Evolutionary conservation across 2,329 filamentous ascomycete genomes (phyloP), one percentile per base, ranked within the genome.

Genomic region (Hawksworthiomyces lignivorus): DNA sequence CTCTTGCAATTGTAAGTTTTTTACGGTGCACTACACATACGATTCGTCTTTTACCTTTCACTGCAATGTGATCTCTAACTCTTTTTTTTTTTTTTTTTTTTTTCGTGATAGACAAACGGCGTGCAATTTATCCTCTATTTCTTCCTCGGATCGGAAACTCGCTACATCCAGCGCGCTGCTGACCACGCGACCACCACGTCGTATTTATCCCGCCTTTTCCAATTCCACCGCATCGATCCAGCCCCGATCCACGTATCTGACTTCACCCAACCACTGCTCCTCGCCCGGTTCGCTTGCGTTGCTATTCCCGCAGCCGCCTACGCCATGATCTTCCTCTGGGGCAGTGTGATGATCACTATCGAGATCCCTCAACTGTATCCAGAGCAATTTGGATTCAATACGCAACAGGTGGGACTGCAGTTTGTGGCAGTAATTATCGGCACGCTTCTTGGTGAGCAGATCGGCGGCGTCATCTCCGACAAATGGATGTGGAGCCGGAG

Each of bases 361-460:
- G 75, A 80, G 50, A 72, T 80, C 4, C 76, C 76, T 1, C 73
- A 78, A 44, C 62, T 80, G 1, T 74, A 77, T 47, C 63, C 67
- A 6, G 56, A 64, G 26, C 71, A 72, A 45, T 82, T 77, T 43
- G 66, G 65, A 12, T 69, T 80, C 59, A 72, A 75, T 51, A 56
- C 72, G 0, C 67, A 80, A 53, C 68, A 78, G 45, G 62, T 79
- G 7, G 76, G 76, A 0, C 63, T 80, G 2, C 74, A 80, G 45
- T 76, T 74, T 50, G 57, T 78, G 7, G 68, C 68, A 4, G 60
- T 78, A 36, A 73, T 80, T 36, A 62, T 79, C 26, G 75, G 77
- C 2, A 70, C 67, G 2, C 54, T 79, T 5, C 60, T 79, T 9
- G 76, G 76, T 17, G 76, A 80, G 54, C 73, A 76, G 51, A 52